Base-by-base conservation (phyloP, 2,329 filamentous ascomycete genomes). In the Talaromyces sp. region DNA sequence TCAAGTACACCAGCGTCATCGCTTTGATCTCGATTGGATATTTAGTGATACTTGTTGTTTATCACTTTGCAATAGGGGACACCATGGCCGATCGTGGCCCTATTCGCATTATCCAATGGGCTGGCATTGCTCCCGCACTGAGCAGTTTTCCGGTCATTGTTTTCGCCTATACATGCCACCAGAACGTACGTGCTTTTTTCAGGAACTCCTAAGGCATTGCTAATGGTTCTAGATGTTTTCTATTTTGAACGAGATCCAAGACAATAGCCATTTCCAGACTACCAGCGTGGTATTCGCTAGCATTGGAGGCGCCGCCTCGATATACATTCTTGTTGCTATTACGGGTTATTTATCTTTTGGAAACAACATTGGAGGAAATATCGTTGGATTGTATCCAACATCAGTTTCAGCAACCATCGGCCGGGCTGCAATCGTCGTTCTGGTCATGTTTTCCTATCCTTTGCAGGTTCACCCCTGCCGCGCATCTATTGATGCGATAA, bases 81-180 rank as follows among this genome's bases (percentile, higher is more conserved):
- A 87, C 89, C 0, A 82, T 90, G 61, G 83, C 85, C 19, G 86
- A 89, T 57, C 85, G 91, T 58, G 89, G 90, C 13, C 84, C 88
- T 10, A 86, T 99, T 62, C 86, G 89, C 55, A 78, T 91, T 31
- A 82, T 97, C 64, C 79, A 85, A 63, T 96, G 91, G 88, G 88
- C 86, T 50, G 91, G 93, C 8, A 82, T 90, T 3, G 81, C 96
- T 10, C 84, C 89, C 38, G 87, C 89, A 7, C 81, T 99, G 58
- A 91, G 91, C 67, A 93, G 90, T 64, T 86, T 99, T 65, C 95
- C 95, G 0, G 92, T 99, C 58, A 93, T 98, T 60, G 91, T 99
- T 2, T 99, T 99, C 80, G 95, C 93, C n/a, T 99, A 98, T 74
- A 99, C 95, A 1, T 99, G 95, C 73, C 95, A 99, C 75, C 95